Base-by-base conservation (phyloP, 2,329 filamentous ascomycete species). In the Sporothrix brasiliensis region DNA sequence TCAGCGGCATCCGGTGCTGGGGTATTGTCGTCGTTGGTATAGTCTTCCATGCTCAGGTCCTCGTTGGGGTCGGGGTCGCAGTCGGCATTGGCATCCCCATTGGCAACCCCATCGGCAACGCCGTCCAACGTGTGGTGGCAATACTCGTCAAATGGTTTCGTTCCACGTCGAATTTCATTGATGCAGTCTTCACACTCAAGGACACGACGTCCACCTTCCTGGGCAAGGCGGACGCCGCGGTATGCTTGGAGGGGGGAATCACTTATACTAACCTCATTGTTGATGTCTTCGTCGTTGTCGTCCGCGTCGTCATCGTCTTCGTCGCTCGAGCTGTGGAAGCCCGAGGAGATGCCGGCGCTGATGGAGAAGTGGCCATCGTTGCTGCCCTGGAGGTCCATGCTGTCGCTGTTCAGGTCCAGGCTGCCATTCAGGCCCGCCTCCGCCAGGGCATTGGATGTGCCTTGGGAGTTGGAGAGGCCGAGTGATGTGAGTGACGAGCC, bases 281-380 rank as follows among this genome's bases (percentile, higher is more conserved):
- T 87, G 52, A 88, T 87, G 73, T 92, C 91, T 75, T 92, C 91
- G 74, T 94, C 90, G 74, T 91, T 91, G 71, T 92, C 92, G 72
- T 97, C 92, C 81, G 93, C 91, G 73, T 97, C 94, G 76, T 97
- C 94, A 74, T 98, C 95, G 74, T 98, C 95, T 80, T 97, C 94
- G 75, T 97, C 93, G 77, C 93, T 97, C 65, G 92, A 95, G 81
- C 93, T 97, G 77, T 93, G 94, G 80, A 98, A 98, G 68, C 94
- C 93, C 94, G 80, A 95, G 87, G 72, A 83, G 41, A 91, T 91
- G 67, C 91, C 91, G 53, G 89, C 86, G 76, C 88, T 89, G 75
- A 92, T 88, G 54, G 89, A 88, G 78, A 94, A 94, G 16, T 87
- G 86, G 67, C 90, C 90, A 72, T 88, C 89, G 72, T 86, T 83